Conservation (phyloP, 108 stramenopile genomes). For the Cyclotella cryptica region DNA sequence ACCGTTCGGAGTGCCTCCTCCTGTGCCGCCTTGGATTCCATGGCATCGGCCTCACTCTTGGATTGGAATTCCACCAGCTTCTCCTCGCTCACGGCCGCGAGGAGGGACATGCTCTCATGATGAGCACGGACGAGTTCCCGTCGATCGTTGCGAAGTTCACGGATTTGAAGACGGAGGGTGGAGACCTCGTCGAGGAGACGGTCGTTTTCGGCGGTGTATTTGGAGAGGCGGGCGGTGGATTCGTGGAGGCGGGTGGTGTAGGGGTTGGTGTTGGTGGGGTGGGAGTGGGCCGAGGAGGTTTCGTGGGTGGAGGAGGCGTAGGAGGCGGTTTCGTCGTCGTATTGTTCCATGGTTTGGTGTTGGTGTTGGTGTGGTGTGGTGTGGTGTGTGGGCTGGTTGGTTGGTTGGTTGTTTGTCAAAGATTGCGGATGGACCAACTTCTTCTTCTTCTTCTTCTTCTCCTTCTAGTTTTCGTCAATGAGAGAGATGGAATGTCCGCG, state of each 20-base stretch:
- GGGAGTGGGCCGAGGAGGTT: neutral
- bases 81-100: conserved; percentile 55
- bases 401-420: too few relatives aligned
- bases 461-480: too few relatives aligned
- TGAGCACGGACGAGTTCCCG: conserved; percentile 50
- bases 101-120: conserved; percentile 50
- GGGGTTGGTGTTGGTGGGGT: neutral
- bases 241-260: conserved; percentile 13
- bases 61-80: conserved; percentile 47
- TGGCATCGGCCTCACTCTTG: conserved; percentile 42
- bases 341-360: too few relatives aligned
- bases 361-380: too few relatives aligned
- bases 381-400: too few relatives aligned
- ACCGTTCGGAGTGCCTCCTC: conserved; percentile 60
- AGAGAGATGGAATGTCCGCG: too few relatives aligned
- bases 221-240: conserved; percentile 35
- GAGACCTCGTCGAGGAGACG: conserved; percentile 50
- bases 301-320: neutral
- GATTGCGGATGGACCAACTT: too few relatives aligned
- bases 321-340: neutral
- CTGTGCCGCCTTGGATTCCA: conserved; percentile 38
- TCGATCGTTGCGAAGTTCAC: conserved; percentile 55
- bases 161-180: conserved; percentile 52
- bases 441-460: too few relatives aligned
- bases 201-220: conserved; percentile 51